Base-by-base conservation (phyloP, 1,284 basidiomycete genomes). In the Cryptococcus neoformans region DNA sequence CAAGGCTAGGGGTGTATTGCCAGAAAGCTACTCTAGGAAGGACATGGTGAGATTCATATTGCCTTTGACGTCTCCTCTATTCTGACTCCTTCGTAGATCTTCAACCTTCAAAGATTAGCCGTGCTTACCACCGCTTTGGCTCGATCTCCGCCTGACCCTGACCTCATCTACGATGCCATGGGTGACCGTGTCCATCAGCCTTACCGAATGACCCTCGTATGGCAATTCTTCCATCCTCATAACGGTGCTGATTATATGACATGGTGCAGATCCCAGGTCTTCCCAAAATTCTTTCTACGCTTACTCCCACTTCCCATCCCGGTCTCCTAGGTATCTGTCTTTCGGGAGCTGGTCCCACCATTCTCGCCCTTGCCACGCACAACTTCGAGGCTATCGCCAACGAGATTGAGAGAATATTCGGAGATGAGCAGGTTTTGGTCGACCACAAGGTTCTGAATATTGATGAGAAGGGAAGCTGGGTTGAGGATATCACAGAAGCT, bases 121-220 rank as follows among this genome's bases (percentile, higher is more conserved):
- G 96, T 99, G n/a, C 83, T 99, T 56, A 99, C 96, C 0, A 96
- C 93, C 0, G 94, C 96, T 0, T 84, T 99, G 6, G 88, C 87
- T 0, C 87, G 89, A 70, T 86, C 86, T 11, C 95, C 96, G 1
- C 94, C 94, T 0, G 92, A 99, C 74, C 84, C 92, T 0, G 87
- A 88, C 44, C 85, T 99, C 34, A 98, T 99, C 64, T 99, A 95
- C 79, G 94, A 99, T 77, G 96, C 95, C 0, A 99, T 99, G 96
- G 97, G 98, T 75, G 96, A 99, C 79, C 86, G 89, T 49, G 84
- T 99, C 11, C 96, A 99, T 76, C 96, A 99, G 75, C 96, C 96
- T 0, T 99, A 98, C 77, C 86, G 96, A 39, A 91, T 89, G 78
- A 78, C 83, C 44, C 81, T 99, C 54, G 92, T 72, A 37, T 45